Base-by-base conservation (phyloP, 2,329 filamentous ascomycete species). In the Ophiocordyceps robertsii region DNA sequence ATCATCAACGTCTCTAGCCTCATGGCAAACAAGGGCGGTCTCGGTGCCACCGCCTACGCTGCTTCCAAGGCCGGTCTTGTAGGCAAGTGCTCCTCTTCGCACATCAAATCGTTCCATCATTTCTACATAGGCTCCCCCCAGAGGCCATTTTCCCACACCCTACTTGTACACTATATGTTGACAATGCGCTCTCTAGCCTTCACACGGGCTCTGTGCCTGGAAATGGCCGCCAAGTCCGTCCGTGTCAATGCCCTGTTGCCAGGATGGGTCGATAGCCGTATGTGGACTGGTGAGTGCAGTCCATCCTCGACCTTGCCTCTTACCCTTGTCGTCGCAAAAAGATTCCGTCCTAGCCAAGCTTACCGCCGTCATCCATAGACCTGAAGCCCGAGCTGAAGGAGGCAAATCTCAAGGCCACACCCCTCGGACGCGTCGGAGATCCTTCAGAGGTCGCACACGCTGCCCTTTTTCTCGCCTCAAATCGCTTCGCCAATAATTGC, bases 401-500 rank as follows among this genome's bases (percentile, higher is more conserved):
- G 44, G 51, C 51, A 16, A 62, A 57, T 45, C 61, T 72, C 46
- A 58, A 59, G 45, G 58, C 67, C 40, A 87, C 87, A 40, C 85
- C 85, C 1, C 56, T 59, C 3, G 51, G 53, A 75, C 77, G 86
- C 29, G 77, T 90, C 48, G 87, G 84, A 14, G 63, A 66, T 30
- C 67, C 73, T 8, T 68, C 75, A 24, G 87, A 94, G 58, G 75
- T 93, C 29, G 86, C 87, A n/a, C 79, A 89, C 54, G 86, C 87
- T 43, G 84, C 82, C 38, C 56, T 82, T 27, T 94, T 93, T 59
- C 70, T 94, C 14, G 82, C 77, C 29, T 71, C 72, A 38, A 94
- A 92, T 59, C 66, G 75, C 47, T 95, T 90, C 62, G 84, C 86
- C 43, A 90, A 90, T 59, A 93, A 93, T 50, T 92, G 85, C 58